These are phyloP conservation scores for Microsporum canis DNA, from an alignment of 2,329 filamentous ascomycete species.

Conservation along the genomic window DNA sequence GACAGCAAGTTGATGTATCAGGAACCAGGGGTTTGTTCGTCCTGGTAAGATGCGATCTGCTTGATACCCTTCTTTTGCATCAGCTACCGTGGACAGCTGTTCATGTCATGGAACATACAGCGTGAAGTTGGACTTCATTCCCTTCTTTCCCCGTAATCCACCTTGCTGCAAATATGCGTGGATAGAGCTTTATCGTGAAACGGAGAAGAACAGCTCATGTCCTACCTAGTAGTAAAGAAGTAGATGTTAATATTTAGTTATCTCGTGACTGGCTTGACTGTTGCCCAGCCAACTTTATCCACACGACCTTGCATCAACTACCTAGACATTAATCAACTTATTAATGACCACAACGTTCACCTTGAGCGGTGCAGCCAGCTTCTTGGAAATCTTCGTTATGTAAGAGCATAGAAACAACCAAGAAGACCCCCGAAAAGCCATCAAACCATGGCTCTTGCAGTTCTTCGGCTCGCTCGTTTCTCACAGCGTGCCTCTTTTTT, in stretches of 20 bases:
- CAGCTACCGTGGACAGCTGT: neutral
- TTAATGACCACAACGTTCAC: neutral
- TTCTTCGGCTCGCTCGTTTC: constrained; percentile 20
- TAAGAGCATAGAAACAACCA: constrained; percentile 15
- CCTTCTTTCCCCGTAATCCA: no score
- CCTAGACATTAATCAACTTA: no score
- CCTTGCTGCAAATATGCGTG: no score
- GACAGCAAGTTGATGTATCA: constrained; percentile 10
- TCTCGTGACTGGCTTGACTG: neutral
- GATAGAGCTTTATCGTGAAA: neutral
- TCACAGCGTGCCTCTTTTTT: constrained; percentile 9
- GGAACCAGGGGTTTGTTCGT: constrained; percentile 5
- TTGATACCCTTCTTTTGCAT: neutral
- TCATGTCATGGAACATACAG: neutral
- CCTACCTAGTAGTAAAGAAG: neutral
- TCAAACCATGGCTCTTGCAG: constrained; percentile 25
- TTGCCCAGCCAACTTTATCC: constrained; percentile 3
- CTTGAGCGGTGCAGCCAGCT: neutral
- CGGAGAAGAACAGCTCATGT: neutral
- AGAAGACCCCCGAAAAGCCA: neutral
- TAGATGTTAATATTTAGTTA: neutral
- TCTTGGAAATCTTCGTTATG: constrained; percentile 16
- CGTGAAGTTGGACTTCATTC: no score
- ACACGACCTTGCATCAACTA: neutral
- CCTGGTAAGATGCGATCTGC: neutral